Conservation (phyloP, 305 asterid species). For the Ruellia speciosa region DNA sequence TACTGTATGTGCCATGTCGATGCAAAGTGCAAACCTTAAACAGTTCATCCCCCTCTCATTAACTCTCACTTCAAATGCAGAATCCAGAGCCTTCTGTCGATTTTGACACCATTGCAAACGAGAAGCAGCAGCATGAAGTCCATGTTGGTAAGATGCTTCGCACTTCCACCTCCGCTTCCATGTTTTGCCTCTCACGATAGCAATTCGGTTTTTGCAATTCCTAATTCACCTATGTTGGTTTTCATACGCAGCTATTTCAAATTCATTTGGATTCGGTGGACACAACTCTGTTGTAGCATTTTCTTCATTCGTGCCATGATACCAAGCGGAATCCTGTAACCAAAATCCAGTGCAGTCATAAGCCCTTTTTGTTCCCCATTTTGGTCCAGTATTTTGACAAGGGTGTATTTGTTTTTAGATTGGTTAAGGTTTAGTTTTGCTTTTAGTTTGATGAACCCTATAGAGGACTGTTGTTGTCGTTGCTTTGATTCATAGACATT, state of each 20-base stretch:
- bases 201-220: not conserved
- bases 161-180: not conserved
- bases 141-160: constrained; percentile 67
- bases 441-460: constrained; percentile 1
- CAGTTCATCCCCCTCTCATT: not conserved
- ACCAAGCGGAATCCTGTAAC: not conserved
- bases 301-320: constrained; percentile 79
- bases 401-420: constrained; percentile 16
- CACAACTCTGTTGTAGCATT: constrained; percentile 98
- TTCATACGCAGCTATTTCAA: constrained; percentile 65
- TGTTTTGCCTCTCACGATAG: not conserved
- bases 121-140: constrained; percentile 78
- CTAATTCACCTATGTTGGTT: constrained; percentile 10
- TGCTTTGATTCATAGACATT: constrained; percentile 7
- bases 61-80: constrained; percentile 32
- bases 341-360: not conserved
- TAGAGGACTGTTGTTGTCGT: constrained; percentile 19
- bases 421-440: constrained; percentile 22
- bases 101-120: constrained; percentile 76
- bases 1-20: not conserved
- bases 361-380: constrained; percentile 5
- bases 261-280: constrained; percentile 96
- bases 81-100: constrained; percentile 94
- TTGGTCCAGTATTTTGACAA: not conserved
- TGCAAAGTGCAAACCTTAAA: not conserved